Percentiles rank a stretch among this genome's conserved stretches.
Conservation (phyloP, 352 stramenopile species). For the Phytophthora cajani region DNA sequence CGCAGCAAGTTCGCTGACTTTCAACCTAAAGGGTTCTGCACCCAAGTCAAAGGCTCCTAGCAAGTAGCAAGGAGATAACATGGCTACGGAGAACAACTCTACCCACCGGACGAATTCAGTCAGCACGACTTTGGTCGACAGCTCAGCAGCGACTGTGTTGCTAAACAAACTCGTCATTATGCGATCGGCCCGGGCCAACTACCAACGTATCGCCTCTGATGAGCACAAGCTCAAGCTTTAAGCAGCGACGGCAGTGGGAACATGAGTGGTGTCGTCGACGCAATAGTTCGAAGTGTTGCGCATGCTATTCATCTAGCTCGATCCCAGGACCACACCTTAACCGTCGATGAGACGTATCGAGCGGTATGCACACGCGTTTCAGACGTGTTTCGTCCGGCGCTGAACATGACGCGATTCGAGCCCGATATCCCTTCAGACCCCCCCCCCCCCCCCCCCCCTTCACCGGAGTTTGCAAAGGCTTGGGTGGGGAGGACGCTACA, state of each 20-base stretch:
- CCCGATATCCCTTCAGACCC: neutral
- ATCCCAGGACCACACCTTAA: neutral
- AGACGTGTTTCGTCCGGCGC: neutral
- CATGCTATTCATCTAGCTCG: neutral
- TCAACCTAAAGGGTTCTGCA: neutral
- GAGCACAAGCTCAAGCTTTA: neutral
- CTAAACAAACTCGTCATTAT: neutral
- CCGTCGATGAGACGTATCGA: neutral
- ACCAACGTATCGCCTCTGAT: neutral
- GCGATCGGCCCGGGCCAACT: neutral
- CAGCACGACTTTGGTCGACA: neutral
- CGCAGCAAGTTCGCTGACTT: neutral
- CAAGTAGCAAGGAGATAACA: neutral
- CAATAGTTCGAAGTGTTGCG: neutral
- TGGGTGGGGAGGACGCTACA: no score
- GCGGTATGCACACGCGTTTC: neutral
- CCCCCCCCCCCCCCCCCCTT: no score
- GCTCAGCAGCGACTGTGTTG: neutral
- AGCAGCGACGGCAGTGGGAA: no score
- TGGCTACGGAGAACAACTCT: neutral
- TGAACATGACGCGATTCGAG: neutral
- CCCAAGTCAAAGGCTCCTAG: neutral
- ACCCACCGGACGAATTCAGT: neutral
- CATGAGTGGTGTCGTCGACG: neutral
- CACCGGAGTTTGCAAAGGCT: no score